Evolutionary conservation across 192 early-diverging fungal species (phyloP), one percentile per base, ranked within the genome.

Genomic region (Phlyctochytrium planicorne): DNA sequence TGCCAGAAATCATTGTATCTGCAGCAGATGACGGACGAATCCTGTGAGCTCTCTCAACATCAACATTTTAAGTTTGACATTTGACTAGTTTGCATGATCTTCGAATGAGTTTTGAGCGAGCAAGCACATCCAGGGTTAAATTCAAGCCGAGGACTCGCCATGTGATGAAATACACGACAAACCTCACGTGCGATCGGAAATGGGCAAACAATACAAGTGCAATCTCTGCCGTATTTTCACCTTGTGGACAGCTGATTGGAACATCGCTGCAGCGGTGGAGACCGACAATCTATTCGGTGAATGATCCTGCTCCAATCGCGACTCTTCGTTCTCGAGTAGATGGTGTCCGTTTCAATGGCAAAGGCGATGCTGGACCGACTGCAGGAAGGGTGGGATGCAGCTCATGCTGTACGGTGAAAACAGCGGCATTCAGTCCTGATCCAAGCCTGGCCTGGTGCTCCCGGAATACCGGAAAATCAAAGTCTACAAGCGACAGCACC

Each of bases 241-340:
- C 68, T n/a, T 62, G 61, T 52, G 68, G 68, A 53, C 29, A 25
- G 14, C 10, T 70, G 30, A 63, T 70, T 63, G 68, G 33, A 4
- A 52, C 60, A 3, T 63, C 50, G 3, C 47, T 53, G 20, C 68
- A 70, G 50, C 36, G 50, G 61, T 70, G 68, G 68, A 34, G 60
- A 12, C 68, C 68, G 23, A 63, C 60, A 0, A 6, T 70, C 3
- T 70, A 70, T 53, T 30, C 50, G 3, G 10, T 63, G 23, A 25
- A 35, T 24, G 68, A 70, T 40, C 24, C 59, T 0, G 50, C 59
- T 24, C 68, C 68, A 10, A 16, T 70, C 17, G 60, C 60, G 16
- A 53, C 30, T 20, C 34, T 70, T 2, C 30, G 50, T n/a, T 63
- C 60, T 6, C 23, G 0, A 32, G 17, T 55, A 0, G 68, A 70